Base-by-base conservation (phyloP, 805 yeast species). In the Hanseniaspora pseudoguilliermondii region DNA sequence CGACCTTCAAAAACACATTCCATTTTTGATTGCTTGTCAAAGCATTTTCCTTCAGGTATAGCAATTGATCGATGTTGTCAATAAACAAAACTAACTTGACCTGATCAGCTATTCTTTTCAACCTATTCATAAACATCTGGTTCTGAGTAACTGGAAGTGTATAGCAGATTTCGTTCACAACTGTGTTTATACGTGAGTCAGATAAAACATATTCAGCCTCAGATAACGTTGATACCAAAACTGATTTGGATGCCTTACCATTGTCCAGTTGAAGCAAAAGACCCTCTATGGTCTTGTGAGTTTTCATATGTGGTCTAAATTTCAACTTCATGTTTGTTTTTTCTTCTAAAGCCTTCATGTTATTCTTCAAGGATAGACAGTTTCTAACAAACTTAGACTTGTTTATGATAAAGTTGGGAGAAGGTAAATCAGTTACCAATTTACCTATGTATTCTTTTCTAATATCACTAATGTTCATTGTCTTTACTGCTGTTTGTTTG, bases 221-320 rank as follows among this genome's bases (percentile, higher is more conserved):
- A 54, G 70, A 71, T 43, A 84, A 62, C 1, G 93, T 86, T 1
- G 89, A 82, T 2, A 84, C 86, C 4, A 85, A 80, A 29, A 84
- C 73, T 47, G 75, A 72, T 49, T 72, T 71, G 20, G 80, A 73
- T 13, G 39, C 40, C 20, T 32, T 18, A 5, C 56, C 56, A 16
- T 53, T 38, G 35, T 64, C 68, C 64, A 82, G 64, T 67, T 82
- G 85, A 43, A 76, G 65, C 23, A 66, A 61, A 2, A 81, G 70
- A 7, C 86, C 89, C 60, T 81, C 84, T 10, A 72, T 60, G 1
- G 85, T 76, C 65, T 86, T 85, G 65, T 83, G 89, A 0, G 93
- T 86, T 66, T 85, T 85, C 23, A 85, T 80, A 64, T 84, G 89
- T 3, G 85, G 83, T 58, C 95, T 72, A 64, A 84, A 84, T 20